These are phyloP conservation scores for Ophiostoma himal-ulmi DNA, from an alignment of 2,329 filamentous ascomycete genomes.

Conservation along the genomic window DNA sequence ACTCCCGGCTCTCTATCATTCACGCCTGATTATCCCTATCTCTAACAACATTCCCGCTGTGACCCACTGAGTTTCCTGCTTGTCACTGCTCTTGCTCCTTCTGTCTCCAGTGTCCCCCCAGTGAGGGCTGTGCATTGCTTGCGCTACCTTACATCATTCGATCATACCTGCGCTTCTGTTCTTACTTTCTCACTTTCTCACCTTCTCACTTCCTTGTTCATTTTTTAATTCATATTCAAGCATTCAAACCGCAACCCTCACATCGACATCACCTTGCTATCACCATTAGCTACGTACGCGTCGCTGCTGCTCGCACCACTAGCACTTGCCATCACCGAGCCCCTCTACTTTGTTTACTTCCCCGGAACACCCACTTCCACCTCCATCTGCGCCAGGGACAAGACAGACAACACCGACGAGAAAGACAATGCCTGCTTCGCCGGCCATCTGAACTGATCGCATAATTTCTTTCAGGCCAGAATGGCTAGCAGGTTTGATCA, in stretches of 20 bases:
- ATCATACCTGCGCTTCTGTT: slow-evolving; percentile 2
- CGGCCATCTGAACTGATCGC: slow-evolving; percentile 17
- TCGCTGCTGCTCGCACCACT: slow-evolving; percentile 5
- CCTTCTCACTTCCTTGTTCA: neutral
- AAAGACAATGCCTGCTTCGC: slow-evolving; percentile 18
- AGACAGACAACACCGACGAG: slow-evolving; percentile 13
- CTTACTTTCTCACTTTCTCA: neutral
- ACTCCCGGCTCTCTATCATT: neutral
- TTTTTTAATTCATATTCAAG: neutral
- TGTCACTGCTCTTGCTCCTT: neutral
- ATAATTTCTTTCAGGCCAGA: slow-evolving; percentile 10
- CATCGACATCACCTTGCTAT: neutral
- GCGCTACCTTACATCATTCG: slow-evolving; percentile 9
- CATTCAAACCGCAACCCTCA: neutral
- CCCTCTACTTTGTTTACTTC: slow-evolving; percentile 12
- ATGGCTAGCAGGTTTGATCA: slow-evolving; percentile 19
- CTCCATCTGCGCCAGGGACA: neutral
- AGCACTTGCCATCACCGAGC: neutral
- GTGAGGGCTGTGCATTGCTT: slow-evolving; percentile 16
- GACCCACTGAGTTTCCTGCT: slow-evolving; percentile 4
- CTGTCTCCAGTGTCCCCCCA: neutral
- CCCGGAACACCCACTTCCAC: neutral
- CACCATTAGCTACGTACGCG: neutral
- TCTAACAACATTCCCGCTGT: slow-evolving; percentile 1
- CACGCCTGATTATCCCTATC: neutral